Conservation (phyloP, 2,329 filamentous ascomycete species). For the Bisporella sp. region DNA sequence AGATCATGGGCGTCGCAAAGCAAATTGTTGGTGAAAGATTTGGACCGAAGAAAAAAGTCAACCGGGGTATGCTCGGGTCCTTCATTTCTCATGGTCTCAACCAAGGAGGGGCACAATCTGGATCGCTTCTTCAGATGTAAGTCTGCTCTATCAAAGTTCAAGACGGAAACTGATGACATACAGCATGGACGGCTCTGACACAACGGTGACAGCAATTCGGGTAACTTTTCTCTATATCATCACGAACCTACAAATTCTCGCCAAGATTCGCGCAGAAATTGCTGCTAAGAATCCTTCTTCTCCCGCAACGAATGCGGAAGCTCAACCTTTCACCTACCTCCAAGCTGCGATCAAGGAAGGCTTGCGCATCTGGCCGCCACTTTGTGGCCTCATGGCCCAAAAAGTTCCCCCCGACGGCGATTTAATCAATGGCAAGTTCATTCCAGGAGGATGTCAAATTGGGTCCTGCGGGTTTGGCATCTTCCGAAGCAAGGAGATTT, state of each 20-base stretch:
- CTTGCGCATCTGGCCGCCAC: slow-evolving; percentile 39
- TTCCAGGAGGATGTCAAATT: slow-evolving; percentile 11
- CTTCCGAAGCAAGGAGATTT: slow-evolving; percentile 24
- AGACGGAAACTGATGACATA: too few relatives aligned
- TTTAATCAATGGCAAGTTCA: slow-evolving; percentile 9
- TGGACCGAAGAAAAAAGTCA: slow-evolving; percentile 33
- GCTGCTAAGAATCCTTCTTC: slow-evolving; percentile 1
- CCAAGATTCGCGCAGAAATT: slow-evolving; percentile 6
- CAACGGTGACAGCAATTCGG: slow-evolving; percentile 45
- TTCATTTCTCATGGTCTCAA: slow-evolving; percentile 28
- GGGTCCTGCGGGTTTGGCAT: slow-evolving; percentile 27
- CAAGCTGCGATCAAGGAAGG: slow-evolving; percentile 43
- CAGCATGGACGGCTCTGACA: slow-evolving; percentile 47
- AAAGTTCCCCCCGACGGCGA: slow-evolving; percentile 15
- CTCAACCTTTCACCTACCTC: slow-evolving; percentile 34
- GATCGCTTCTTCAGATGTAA: slow-evolving; percentile 15
- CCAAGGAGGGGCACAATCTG: slow-evolving; percentile 13
- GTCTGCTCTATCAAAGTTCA: too few relatives aligned
- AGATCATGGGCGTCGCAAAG: slow-evolving; percentile 35
- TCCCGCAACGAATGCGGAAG: slow-evolving; percentile 30
- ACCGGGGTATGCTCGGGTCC: slow-evolving; percentile 46
- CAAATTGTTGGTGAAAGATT: slow-evolving; percentile 40
- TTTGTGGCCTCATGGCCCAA: slow-evolving; percentile 20
- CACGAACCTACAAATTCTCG: slow-evolving; percentile 2
- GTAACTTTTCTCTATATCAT: slow-evolving; percentile 6